Base-by-base conservation (phyloP, 2,329 filamentous ascomycete species). In the Nemania sp. region DNA sequence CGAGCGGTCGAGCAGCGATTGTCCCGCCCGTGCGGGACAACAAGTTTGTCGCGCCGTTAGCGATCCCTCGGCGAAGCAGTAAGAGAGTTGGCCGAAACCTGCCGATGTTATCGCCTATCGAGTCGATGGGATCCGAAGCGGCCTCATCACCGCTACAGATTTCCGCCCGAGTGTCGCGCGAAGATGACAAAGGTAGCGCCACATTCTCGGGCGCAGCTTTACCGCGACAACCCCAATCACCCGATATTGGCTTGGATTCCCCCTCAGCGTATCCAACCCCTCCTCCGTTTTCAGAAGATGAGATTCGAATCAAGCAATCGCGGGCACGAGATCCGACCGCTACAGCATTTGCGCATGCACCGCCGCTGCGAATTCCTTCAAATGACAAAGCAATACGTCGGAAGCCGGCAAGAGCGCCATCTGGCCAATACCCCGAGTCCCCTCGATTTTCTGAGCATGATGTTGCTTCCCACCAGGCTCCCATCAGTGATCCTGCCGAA, bases 1-100 rank as follows among this genome's bases (percentile, higher is more conserved):
- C 84, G 31, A 90, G 85, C 67, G 89, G 89, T 23, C 82, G 88
- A 60, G 79, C 79, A 36, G 76, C 81, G 30, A 77, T 90, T 51
- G 80, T 89, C 28, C 78, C 80, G 39, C 84, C 87, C 3, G 79
- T 90, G 31, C 79, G 76, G 64, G 86, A 90, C 66, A 81, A 82
- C 30, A 74, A 73, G 36, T 73, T 76, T 54, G 80, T 79, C 12
- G 72, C 79, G 52, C 81, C 84, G n/a, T 70, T 88, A 36, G 79
- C 73, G 56, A 74, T 87, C 50, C 78, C 80, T 14, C 74, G 73
- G 36, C 82, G 76, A 67, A 78, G 71, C 64, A 76, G 70, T 64
- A 81, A 75, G 63, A 73, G 75, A 30, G 64, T 63, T 46, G 66
- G 60, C 39, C 62, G 61, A 61, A 59, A 56, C 44, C 28, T 54